A percentile compares a stretch with the other conserved stretches of the same genome.
Conservation (phyloP, 192 early-diverging fungal genomes). For the Coemansia sp. region DNA sequence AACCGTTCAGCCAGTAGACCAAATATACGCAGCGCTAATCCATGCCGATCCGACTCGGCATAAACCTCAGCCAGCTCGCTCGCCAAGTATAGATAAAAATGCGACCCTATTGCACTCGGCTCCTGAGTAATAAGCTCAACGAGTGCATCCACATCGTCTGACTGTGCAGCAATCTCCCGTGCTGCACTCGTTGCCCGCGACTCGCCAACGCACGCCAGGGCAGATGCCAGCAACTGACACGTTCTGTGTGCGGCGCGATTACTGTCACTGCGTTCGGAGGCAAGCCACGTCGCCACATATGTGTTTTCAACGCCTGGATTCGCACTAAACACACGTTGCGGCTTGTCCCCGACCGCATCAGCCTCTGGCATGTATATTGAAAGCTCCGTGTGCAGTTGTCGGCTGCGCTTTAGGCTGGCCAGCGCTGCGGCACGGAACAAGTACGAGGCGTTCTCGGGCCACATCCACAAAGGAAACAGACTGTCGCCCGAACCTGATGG, state of each 20-base stretch:
- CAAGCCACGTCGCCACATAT: conserved; percentile 31
- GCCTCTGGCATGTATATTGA: conserved; percentile 5
- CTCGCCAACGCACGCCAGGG: conserved; percentile 10
- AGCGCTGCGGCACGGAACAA: conserved; percentile 27
- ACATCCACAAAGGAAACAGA: conserved; percentile 33
- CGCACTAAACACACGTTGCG: conserved; percentile 22
- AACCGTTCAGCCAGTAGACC: conserved; percentile 14
- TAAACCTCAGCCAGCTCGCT: conserved; percentile 24
- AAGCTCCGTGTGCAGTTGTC: conserved; percentile 8
- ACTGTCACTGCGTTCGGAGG: conserved; percentile 7
- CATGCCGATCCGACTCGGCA: background rate
- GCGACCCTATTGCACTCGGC: background rate
- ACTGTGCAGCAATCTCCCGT: conserved; percentile 2
- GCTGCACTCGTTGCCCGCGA: conserved; percentile 1
- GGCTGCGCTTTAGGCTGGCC: conserved; percentile 21
- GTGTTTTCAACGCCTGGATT: conserved; percentile 44
- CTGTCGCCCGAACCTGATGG: background rate
- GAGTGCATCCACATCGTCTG: conserved; percentile 3
- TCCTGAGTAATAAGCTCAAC: conserved; percentile 4
- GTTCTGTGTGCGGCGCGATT: background rate
- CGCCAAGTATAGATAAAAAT: conserved; percentile 10
- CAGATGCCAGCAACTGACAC: conserved; percentile 8
- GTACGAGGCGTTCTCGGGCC: conserved; percentile 27
- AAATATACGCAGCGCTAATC: conserved; percentile 24
- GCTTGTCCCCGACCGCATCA: background rate